Conservation (phyloP, 805 yeast species). For the Spathaspora boniae region DNA sequence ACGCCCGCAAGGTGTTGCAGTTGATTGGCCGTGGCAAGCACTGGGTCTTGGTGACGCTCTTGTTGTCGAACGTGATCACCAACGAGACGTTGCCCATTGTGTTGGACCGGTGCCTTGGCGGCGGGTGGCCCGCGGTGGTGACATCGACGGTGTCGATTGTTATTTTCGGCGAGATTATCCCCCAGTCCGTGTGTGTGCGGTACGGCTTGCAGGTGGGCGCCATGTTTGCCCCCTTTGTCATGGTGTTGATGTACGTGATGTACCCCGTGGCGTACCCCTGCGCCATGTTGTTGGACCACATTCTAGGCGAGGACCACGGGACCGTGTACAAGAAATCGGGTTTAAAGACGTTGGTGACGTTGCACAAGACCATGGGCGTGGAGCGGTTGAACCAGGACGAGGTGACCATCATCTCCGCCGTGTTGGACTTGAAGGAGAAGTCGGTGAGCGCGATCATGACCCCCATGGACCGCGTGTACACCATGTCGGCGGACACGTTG, state of each 20-base stretch:
- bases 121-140: constrained; percentile 96
- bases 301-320: constrained; percentile 94
- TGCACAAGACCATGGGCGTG: constrained; percentile 93
- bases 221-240: constrained; percentile 83
- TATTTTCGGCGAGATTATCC: constrained; percentile 93
- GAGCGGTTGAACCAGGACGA: constrained; percentile 92
- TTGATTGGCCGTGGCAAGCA: constrained; percentile 84
- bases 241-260: constrained; percentile 78
- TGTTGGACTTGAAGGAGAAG: constrained; percentile 88
- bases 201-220: constrained; percentile 93
- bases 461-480: constrained; percentile 85
- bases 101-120: constrained; percentile 87
- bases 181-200: constrained; percentile 89
- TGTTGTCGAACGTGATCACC: constrained; percentile 84
- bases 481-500: constrained; percentile 78
- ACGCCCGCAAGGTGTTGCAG: constrained; percentile 68
- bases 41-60: constrained; percentile 90
- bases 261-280: constrained; percentile 92
- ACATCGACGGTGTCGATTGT: constrained; percentile 91
- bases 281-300: constrained; percentile 72
- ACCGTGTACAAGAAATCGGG: constrained; percentile 91
- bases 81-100: constrained; percentile 94
- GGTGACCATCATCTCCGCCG: constrained; percentile 93
- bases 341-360: constrained; percentile 85
- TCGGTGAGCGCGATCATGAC: constrained; percentile 88